phyloP scores from a whole-genome alignment of 2,329 filamentous ascomycete genomes.

The Cladosporium sp. region DNA sequence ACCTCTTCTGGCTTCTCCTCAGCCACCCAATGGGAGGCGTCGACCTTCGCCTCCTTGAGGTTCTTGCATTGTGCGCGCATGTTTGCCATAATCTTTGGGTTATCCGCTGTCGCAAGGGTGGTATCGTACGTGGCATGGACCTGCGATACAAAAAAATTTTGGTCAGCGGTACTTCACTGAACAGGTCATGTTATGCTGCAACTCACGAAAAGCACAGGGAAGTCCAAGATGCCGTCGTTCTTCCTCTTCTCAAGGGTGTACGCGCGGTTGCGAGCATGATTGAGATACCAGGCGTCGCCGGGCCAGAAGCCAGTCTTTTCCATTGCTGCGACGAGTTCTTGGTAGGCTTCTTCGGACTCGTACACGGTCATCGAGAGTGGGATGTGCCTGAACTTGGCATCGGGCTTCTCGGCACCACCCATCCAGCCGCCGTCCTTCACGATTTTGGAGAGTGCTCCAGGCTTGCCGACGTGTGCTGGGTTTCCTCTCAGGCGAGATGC shows the following conservation, averaged over 20 bases:
- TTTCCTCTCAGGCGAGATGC: constrained; percentile 24
- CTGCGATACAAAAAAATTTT: neutral
- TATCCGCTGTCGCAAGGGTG: constrained; percentile 33
- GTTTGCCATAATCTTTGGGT: constrained; percentile 23
- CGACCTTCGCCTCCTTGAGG: constrained; percentile 14
- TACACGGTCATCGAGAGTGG: constrained; percentile 25
- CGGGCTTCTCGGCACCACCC: constrained; percentile 23
- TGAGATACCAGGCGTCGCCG: constrained; percentile 40
- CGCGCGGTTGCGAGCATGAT: constrained; percentile 40
- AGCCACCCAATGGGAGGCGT: constrained; percentile 25
- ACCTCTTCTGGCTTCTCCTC: constrained; percentile 26
- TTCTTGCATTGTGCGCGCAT: constrained; percentile 9
- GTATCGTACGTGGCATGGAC: constrained; percentile 38
- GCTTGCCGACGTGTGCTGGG: constrained; percentile 26
- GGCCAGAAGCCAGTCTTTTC: constrained; percentile 39
- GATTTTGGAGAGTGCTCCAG: constrained; percentile 18
- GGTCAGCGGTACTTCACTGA: neutral
- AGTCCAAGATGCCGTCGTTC: constrained; percentile 31
- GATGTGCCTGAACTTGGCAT: constrained; percentile 27
- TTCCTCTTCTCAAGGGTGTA: constrained; percentile 37
- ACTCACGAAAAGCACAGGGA: constrained; percentile 33
- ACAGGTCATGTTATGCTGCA: too few species aligned
- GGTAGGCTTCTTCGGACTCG: constrained; percentile 29
- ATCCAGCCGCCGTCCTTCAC: constrained; percentile 31
- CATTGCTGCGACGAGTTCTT: constrained; percentile 32